Evolutionary conservation across 2,329 filamentous ascomycete genomes (phyloP).

Genomic region (Mollisia scopiformis): DNA sequence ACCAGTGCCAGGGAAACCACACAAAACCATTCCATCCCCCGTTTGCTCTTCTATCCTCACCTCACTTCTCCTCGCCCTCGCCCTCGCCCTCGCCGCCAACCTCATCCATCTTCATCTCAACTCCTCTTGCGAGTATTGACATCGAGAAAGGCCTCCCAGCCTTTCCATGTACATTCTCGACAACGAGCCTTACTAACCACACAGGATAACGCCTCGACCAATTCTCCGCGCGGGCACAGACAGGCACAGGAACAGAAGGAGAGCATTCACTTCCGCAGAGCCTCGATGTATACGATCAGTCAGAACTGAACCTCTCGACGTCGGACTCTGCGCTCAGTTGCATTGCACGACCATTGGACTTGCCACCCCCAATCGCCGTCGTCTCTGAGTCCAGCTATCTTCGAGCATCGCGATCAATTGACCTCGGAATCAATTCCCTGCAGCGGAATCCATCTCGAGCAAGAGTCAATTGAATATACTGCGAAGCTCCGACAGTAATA

Average conservation of each 20-base stretch:
- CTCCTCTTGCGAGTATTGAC: slow-evolving; percentile 14
- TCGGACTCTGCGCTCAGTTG: slow-evolving; percentile 4
- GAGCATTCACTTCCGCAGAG: slow-evolving; percentile 13
- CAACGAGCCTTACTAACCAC: slow-evolving; percentile 17
- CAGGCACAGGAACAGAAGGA: slow-evolving; percentile 13
- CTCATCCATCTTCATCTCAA: slow-evolving; percentile 13
- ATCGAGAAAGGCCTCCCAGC: slow-evolving; percentile 31
- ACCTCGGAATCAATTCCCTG: slow-evolving; percentile 18
- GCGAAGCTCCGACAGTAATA: slow-evolving; percentile 12
- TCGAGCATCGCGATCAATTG: slow-evolving; percentile 21
- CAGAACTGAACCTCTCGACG: slow-evolving; percentile 23
- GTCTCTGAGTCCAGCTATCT: slow-evolving; percentile 9
- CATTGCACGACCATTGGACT: slow-evolving; percentile 7
- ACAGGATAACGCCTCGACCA: slow-evolving; percentile 9
- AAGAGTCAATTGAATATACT: slow-evolving; percentile 20
- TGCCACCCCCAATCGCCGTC: slow-evolving; percentile 1
- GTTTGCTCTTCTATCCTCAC: slow-evolving; percentile 7
- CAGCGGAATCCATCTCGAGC: slow-evolving; percentile 16
- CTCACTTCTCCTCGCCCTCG: slow-evolving; percentile 15
- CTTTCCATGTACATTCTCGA: slow-evolving; percentile 24
- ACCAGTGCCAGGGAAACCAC: slow-evolving; percentile 2
- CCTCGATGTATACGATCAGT: slow-evolving; percentile 29
- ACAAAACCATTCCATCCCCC: slow-evolving; percentile 1
- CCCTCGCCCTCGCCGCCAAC: slow-evolving; percentile 7
- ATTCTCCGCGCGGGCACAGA: neutral